A percentile compares a stretch with the other conserved stretches of the same genome.
Evolutionary conservation across 352 stramenopile genomes (phyloP).

Genomic region (Pythium insidiosum): DNA sequence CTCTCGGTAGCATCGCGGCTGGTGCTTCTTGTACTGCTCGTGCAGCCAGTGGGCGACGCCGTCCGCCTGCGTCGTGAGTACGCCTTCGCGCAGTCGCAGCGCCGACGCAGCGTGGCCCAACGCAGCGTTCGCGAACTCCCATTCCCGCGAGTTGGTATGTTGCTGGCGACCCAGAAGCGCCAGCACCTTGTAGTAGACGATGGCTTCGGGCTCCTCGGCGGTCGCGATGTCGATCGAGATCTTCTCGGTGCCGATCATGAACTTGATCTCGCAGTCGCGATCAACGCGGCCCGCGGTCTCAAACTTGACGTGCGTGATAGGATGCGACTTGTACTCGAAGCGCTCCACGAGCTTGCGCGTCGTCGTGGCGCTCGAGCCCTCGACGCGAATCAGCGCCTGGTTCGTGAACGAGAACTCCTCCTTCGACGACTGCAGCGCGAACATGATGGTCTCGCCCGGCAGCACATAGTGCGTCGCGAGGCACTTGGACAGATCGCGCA

Average conservation of each 20-base stretch:
- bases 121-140: slow-evolving; percentile 37
- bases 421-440: slow-evolving; percentile 40
- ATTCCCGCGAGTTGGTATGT: slow-evolving; percentile 23
- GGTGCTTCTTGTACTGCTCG: slow-evolving; percentile 30
- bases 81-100: slow-evolving; percentile 30
- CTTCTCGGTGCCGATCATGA: slow-evolving; percentile 23
- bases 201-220: slow-evolving; percentile 18
- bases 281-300: slow-evolving; percentile 39
- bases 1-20: slow-evolving; percentile 48
- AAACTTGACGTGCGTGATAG: slow-evolving; percentile 27
- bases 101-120: slow-evolving; percentile 32
- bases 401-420: slow-evolving; percentile 68
- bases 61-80: slow-evolving; percentile 33
- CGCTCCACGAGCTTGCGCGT: slow-evolving; percentile 42
- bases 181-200: slow-evolving; percentile 50
- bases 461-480: slow-evolving; percentile 35
- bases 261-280: slow-evolving; percentile 54
- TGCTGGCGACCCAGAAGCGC: slow-evolving; percentile 37
- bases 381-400: slow-evolving; percentile 32
- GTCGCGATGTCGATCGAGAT: slow-evolving; percentile 49
- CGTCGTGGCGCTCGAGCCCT: slow-evolving; percentile 31
- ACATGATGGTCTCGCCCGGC: slow-evolving; percentile 40
- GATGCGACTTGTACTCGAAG: slow-evolving; percentile 26
- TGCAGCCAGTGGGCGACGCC: slow-evolving; percentile 35
- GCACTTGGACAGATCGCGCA: slow-evolving; percentile 36